Conservation (phyloP, 768 basidiomycete species). For the Tylopilus sp. region DNA sequence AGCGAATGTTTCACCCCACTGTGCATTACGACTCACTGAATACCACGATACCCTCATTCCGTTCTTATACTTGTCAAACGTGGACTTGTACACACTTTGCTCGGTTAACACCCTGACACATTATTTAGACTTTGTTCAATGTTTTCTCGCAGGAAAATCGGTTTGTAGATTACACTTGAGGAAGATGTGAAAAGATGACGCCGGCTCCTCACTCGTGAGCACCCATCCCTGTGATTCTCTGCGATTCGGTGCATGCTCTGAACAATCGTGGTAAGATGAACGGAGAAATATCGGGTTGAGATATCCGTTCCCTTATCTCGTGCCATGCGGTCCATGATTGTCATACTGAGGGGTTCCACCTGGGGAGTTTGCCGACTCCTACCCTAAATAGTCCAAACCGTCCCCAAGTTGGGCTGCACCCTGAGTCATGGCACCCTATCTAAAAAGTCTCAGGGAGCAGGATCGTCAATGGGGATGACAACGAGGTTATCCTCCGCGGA, state of each 20-base stretch:
- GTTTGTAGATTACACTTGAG: conserved; percentile 21
- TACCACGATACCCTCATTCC: conserved; percentile 35
- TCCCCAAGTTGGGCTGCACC: not conserved
- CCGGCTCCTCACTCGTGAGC: not conserved
- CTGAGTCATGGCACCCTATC: conserved; percentile 36
- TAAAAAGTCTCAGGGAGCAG: conserved; percentile 58
- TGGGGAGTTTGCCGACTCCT: not conserved
- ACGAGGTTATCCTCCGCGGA: conserved; percentile 61
- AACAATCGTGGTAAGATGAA: not conserved
- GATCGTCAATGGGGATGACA: conserved; percentile 53
- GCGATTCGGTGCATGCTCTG: not conserved
- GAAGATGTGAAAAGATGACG: conserved; percentile 1
- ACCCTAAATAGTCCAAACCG: not conserved
- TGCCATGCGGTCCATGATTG: not conserved
- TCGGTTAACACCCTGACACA: conserved; percentile 15
- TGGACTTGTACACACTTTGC: conserved; percentile 23
- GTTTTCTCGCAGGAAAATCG: conserved; percentile 10
- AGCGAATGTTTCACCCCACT: conserved; percentile 25
- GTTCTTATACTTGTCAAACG: conserved; percentile 27
- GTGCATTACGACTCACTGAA: conserved; percentile 31
- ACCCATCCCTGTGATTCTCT: conserved; percentile 5
- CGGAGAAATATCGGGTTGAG: conserved; percentile 20
- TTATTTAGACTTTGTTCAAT: conserved; percentile 15
- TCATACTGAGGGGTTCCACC: conserved; percentile 1
- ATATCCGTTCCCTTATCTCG: not conserved